Base-by-base conservation (phyloP, 495 filamentous ascomycete species). In the Astrocystis sublimbata region DNA sequence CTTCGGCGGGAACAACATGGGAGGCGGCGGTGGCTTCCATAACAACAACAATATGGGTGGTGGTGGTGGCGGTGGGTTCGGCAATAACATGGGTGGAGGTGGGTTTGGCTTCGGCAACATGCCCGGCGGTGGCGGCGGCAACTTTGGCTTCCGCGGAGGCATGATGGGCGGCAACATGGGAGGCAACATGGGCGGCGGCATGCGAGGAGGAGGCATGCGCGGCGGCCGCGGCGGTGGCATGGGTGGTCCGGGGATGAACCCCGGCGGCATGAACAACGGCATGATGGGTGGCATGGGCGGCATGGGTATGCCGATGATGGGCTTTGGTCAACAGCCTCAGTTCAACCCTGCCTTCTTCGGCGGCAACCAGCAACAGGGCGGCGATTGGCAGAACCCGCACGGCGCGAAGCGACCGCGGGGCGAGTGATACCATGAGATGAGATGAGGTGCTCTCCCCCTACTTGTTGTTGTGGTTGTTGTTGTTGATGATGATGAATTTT, bases 301-400 rank as follows among this genome's bases (percentile, higher is more conserved):
- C 68, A 89, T 91, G 87, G 80, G 80, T 4, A 89, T 89, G 81
- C 84, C 83, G 5, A 65, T 65, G 43, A 62, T 80, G 71, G 87
- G 83, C 60, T 92, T 92, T 76, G n/a, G n/a, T n/a, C 88, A 87
- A 71, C 83, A 82, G 71, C 86, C 86, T 10, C 85, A 84, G 60
- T 96, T 94, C 76, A 93, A 92, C 71, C 89, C 89, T 52, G 86
- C 82, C 60, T 93, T 93, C 83, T 96, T 93, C 73, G 77, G 78
- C 58, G 79, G 81, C 58, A 85, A 87, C 66, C 84, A 86, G 61
- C 74, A 73, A 57, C n/a, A n/a, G n/a, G n/a, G n/a, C n/a, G 61
- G 66, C 24, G 73, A 73, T 31, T 88, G 71, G 66, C 90, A 90
- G 85, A 94, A 96, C 67, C 91, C 92, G 0, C 92, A 96, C 65